These are phyloP conservation scores for Austroboletus festivus DNA, from an alignment of 768 basidiomycete species.

Conservation along the genomic window DNA sequence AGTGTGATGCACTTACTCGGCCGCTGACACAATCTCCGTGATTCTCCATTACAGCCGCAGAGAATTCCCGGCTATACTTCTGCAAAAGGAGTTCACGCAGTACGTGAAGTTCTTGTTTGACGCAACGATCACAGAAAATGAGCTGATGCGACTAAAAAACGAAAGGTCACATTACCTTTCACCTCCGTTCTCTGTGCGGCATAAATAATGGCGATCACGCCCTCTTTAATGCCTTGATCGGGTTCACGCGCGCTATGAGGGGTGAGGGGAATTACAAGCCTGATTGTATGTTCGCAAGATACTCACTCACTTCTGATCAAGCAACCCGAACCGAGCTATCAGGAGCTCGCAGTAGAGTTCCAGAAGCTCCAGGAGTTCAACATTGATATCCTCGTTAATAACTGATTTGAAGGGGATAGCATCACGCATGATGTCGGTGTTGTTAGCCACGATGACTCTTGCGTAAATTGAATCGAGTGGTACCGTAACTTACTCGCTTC, in stretches of 20 bases:
- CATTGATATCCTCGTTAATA: constrained; percentile 80
- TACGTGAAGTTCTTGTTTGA: constrained; percentile 71
- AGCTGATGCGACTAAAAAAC: neutral
- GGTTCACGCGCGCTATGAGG: constrained; percentile 67
- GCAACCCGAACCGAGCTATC: constrained; percentile 84
- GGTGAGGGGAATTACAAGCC: constrained; percentile 4
- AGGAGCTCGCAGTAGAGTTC: constrained; percentile 96
- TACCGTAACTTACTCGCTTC: constrained; percentile 72
- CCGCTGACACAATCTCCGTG: constrained; percentile 75
- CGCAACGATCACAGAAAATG: neutral
- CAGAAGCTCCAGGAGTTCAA: constrained; percentile 87
- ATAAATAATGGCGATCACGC: constrained; percentile 83
- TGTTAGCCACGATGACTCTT: constrained; percentile 9
- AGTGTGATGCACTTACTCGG: constrained; percentile 51
- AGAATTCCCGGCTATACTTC: constrained; percentile 91
- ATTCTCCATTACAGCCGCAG: constrained; percentile 84
- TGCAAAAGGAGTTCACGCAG: constrained; percentile 93
- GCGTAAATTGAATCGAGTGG: constrained; percentile 5
- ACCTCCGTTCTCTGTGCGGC: constrained; percentile 90
- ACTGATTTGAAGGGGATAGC: constrained; percentile 37
- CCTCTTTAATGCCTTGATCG: constrained; percentile 84
- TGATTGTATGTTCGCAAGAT: constrained; percentile 1
- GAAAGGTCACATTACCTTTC: constrained; percentile 52
- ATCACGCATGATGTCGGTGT: constrained; percentile 15
- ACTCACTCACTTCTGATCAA: constrained; percentile 76